Evolutionary conservation across 1,284 basidiomycete genomes (phyloP).

Genomic region (Inonotus obliquus): DNA sequence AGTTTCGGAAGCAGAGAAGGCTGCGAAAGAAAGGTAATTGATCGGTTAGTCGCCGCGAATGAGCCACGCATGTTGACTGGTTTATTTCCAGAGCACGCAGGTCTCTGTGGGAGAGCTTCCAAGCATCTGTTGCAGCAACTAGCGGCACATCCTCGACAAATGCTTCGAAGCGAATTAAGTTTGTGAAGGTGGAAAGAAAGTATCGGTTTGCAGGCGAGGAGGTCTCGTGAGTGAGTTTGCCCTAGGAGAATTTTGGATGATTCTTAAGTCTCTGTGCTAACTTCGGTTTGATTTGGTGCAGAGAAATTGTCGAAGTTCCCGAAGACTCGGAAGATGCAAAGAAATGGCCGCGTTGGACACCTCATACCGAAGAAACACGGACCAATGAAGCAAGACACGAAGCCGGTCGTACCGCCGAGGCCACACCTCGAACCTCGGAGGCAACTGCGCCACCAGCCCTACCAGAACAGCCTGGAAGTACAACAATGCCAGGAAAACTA

Average conservation of each 20-base stretch:
- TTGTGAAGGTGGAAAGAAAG: slow-evolving; percentile 61
- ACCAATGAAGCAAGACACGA: background rate
- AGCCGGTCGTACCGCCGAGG: background rate
- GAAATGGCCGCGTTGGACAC: slow-evolving; percentile 59
- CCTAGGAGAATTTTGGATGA: slow-evolving; percentile 1
- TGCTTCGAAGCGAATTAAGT: slow-evolving; percentile 26
- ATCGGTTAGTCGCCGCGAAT: background rate
- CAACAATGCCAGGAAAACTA: slow-evolving; percentile 14
- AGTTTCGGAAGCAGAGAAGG: slow-evolving; percentile 42
- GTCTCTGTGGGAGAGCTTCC: slow-evolving; percentile 56
- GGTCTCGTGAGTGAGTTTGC: slow-evolving; percentile 47
- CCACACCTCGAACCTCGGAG: background rate
- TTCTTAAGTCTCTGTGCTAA: slow-evolving; percentile 21
- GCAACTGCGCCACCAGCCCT: slow-evolving; percentile 8
- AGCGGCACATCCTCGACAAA: slow-evolving; percentile 11
- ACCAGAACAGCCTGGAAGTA: slow-evolving; percentile 9
- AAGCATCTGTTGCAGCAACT: slow-evolving; percentile 40
- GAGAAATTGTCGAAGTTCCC: slow-evolving; percentile 66
- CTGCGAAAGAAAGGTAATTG: slow-evolving; percentile 7
- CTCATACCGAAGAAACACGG: slow-evolving; percentile 14
- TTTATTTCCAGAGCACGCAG: slow-evolving; percentile 39
- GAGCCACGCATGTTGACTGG: background rate
- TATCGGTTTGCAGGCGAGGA: slow-evolving; percentile 73
- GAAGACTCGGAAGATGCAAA: slow-evolving; percentile 69
- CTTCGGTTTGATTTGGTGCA: slow-evolving; percentile 26